Evolutionary conservation across 441 rosid species (phyloP).

Genomic region (Aleurites moluccanus): DNA sequence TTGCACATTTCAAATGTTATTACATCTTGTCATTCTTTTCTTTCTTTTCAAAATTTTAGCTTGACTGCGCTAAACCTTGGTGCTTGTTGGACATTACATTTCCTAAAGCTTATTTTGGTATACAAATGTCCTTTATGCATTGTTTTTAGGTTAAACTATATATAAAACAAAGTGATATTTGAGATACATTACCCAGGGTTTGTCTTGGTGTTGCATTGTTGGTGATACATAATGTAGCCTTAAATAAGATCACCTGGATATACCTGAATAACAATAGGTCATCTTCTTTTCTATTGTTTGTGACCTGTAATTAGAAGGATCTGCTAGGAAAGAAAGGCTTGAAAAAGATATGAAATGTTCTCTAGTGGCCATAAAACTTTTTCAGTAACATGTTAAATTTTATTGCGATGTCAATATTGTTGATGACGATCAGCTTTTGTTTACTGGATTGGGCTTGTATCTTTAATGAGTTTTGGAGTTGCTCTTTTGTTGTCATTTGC

Average conservation of each 20-base stretch:
- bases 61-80: background rate
- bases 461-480: conserved; percentile 6
- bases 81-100: too few relatives aligned
- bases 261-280: background rate
- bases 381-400: background rate
- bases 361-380: conserved; percentile 2
- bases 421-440: background rate
- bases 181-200: background rate
- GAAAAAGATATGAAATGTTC: conserved; percentile 2
- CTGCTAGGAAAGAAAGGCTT: background rate
- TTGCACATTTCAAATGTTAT: conserved; percentile 1
- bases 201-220: background rate
- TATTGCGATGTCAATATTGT: background rate
- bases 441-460: background rate
- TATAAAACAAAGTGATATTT: background rate
- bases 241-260: background rate
- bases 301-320: background rate
- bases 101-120: too few relatives aligned
- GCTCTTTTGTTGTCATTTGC: conserved; percentile 1
- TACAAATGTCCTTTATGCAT: background rate
- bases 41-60: background rate
- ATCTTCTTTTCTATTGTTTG: background rate
- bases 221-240: background rate
- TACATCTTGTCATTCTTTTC: too few relatives aligned
- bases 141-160: background rate